A percentile compares a stretch with the other conserved stretches of the same genome.
These are phyloP conservation scores for Pterocarpus santalinus DNA, from an alignment of 306 rosid species.

Conservation along the genomic window DNA sequence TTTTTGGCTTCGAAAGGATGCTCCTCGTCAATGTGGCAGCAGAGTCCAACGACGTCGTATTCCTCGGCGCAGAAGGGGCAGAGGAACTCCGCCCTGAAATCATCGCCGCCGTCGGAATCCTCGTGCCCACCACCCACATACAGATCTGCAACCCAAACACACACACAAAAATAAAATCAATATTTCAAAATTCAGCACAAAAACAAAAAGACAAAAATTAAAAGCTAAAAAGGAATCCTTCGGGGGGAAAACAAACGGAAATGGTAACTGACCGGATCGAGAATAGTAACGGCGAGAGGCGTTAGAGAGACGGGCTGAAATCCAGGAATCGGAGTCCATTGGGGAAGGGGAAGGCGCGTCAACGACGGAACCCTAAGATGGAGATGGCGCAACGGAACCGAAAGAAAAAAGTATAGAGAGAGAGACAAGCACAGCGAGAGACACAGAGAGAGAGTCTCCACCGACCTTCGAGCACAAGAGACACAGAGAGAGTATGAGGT, in stretches of 20 bases:
- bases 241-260: background rate
- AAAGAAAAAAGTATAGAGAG: background rate
- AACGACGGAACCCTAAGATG: conserved; percentile 52
- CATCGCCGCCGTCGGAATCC: conserved; percentile 67
- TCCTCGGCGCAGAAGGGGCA: conserved; percentile 86
- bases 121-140: conserved; percentile 58
- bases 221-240: background rate
- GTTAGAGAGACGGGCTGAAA: conserved; percentile 56
- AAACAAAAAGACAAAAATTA: background rate
- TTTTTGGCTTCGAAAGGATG: conserved; percentile 74
- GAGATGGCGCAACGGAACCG: background rate
- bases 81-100: conserved; percentile 68
- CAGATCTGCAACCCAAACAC: conserved; percentile 62
- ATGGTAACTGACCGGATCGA: conserved; percentile 62
- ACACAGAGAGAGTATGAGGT: too few relatives aligned
- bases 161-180: background rate
- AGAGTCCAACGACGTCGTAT: conserved; percentile 83
- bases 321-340: conserved; percentile 81
- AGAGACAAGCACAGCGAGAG: background rate
- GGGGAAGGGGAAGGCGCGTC: background rate
- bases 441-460: conserved; percentile 44
- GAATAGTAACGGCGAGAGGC: conserved; percentile 65
- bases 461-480: conserved; percentile 36
- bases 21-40: conserved; percentile 87
- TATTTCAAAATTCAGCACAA: background rate